A percentile compares a stretch with the other conserved stretches of the same genome.
These are phyloP conservation scores for Austroboletus niveus DNA, from an alignment of 1,284 basidiomycete genomes.

Conservation along the genomic window DNA sequence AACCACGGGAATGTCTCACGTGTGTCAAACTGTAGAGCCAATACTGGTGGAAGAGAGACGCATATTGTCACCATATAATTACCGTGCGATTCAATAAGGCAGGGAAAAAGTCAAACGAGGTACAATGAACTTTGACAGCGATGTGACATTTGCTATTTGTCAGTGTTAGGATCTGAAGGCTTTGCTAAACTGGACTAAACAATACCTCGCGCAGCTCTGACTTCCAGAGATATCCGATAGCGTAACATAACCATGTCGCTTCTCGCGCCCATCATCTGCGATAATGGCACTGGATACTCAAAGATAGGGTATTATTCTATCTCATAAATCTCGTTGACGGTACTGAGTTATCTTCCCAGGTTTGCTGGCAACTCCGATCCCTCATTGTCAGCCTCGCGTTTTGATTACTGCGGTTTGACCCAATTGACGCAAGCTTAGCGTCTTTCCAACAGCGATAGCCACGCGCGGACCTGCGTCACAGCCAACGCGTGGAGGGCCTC, in stretches of 20 bases:
- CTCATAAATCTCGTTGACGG: slow-evolving; percentile 1
- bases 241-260: slow-evolving; percentile 58
- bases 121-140: too few species aligned
- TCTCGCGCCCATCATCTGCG: slow-evolving; percentile 89
- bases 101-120: too few species aligned
- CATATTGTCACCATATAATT: too few species aligned
- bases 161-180: slow-evolving; percentile 27
- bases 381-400: slow-evolving; percentile 71
- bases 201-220: slow-evolving; percentile 14
- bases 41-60: not conserved
- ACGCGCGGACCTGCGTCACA: slow-evolving; percentile 70
- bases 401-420: slow-evolving; percentile 1
- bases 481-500: slow-evolving; percentile 62
- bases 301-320: slow-evolving; percentile 82
- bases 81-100: too few species aligned
- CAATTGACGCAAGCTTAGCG: slow-evolving; percentile 43
- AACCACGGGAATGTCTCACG: not conserved
- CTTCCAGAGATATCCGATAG: slow-evolving; percentile 13
- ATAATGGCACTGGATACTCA: slow-evolving; percentile 97
- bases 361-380: slow-evolving; percentile 99
- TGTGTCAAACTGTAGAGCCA: not conserved
- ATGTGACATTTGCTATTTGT: slow-evolving; percentile 18
- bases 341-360: slow-evolving; percentile 42
- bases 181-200: slow-evolving; percentile 26
- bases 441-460: slow-evolving; percentile 95